Base-by-base conservation (phyloP, 1,284 basidiomycete species). In the Agaricales sp. region DNA sequence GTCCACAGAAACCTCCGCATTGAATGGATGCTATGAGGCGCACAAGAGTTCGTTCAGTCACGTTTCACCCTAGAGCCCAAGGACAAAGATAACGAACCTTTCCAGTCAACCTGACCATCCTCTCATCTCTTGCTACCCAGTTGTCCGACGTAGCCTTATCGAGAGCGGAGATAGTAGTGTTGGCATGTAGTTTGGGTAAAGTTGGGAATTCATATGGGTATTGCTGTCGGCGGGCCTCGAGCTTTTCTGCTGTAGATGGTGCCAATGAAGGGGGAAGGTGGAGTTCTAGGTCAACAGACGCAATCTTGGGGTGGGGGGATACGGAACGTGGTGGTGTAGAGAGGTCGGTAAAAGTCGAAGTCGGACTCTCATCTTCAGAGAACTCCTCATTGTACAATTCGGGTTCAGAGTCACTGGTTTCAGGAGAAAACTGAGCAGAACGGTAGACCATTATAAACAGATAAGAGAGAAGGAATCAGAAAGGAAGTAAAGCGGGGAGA, bases 11-110 rank as follows among this genome's bases (percentile, higher is more conserved):
- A 79, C 68, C 59, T 85, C 82, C 44, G 60, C 58, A 56, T 83
- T 84, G 67, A 77, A 80, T 0, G 80, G 81, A 58, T 82, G 81
- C 57, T 71, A 46, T 25, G 11, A 35, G 30, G n/a, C n/a, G n/a
- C n/a, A n/a, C n/a, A n/a, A n/a, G n/a, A n/a, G n/a, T n/a, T n/a
- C n/a, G 23, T 21, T 20, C 3, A 45, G n/a, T 4, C 6, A n/a
- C 20, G n/a, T 16, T 18, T 8, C 43, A 45, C n/a, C 23, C 16
- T 3, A 18, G 43, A 16, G 14, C 4, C 4, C 19, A 16, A 4
- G 43, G 4, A 3, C n/a, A n/a, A n/a, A n/a, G 12, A 13, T 16
- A 6, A 39, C 16, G 23, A 23, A 50, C 50, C 50, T 50, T 73
- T 14, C 77, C 76, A 0, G 79, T 81, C 45, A 81, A 55, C 2